A percentile compares a stretch with the other conserved stretches of the same genome.
Evolutionary conservation across 208 protist species (phyloP).

Genomic region (Spongospora subterranea): DNA sequence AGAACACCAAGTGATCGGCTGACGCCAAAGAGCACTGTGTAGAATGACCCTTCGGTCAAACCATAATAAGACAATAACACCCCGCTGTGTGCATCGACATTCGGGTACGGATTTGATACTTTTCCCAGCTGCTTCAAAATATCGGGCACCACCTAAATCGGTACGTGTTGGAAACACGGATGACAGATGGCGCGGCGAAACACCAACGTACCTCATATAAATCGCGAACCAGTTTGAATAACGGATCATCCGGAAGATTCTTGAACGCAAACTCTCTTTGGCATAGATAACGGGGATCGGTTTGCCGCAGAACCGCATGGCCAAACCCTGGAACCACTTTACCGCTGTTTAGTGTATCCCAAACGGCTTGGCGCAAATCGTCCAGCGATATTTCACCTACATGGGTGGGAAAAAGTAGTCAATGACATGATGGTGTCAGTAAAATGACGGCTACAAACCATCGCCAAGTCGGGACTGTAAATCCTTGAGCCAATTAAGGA

Average conservation of each 20-base stretch:
- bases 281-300: conserved; percentile 95
- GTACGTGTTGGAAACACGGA: conserved; percentile 18
- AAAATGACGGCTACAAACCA: not conserved
- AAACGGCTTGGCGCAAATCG: conserved; percentile 64
- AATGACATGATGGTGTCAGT: not conserved
- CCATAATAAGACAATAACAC: conserved; percentile 88
- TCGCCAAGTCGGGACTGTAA: conserved; percentile 37
- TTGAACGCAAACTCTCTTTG: conserved; percentile 93
- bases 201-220: conserved; percentile 78
- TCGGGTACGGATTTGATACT: conserved; percentile 91
- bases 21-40: conserved; percentile 96
- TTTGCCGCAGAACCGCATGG: conserved; percentile 96
- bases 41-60: conserved; percentile 91
- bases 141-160: conserved; percentile 82
- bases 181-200: not conserved
- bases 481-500: not conserved
- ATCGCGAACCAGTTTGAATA: conserved; percentile 90
- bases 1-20: conserved; percentile 92
- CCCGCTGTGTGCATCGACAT: conserved; percentile 93
- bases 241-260: conserved; percentile 87
- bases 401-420: not conserved
- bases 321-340: conserved; percentile 88
- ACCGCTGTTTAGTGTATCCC: conserved; percentile 72
- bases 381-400: conserved; percentile 45
- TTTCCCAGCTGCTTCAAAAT: conserved; percentile 94